phyloP scores from a whole-genome alignment of 805 yeast species.

The Barnettozyma californica region DNA sequence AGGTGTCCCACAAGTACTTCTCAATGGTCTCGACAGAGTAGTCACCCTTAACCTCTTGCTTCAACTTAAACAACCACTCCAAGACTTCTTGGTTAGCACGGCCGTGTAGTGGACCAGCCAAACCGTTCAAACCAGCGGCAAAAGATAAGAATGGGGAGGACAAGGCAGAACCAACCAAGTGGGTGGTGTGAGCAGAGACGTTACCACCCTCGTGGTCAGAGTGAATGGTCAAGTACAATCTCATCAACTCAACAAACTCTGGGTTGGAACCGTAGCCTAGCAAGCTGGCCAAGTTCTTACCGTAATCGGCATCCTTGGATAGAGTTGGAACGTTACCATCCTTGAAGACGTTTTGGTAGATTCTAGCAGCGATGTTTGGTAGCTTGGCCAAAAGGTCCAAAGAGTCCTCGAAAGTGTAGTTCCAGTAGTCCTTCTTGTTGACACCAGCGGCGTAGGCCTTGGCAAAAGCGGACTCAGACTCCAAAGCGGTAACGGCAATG shows the following conservation, averaged over 20 bases:
- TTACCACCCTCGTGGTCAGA: conserved; percentile 91
- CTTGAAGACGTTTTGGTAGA: conserved; percentile 79
- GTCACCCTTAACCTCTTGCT: conserved; percentile 55
- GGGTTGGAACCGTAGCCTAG: conserved; percentile 53
- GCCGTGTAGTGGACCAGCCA: conserved; percentile 86
- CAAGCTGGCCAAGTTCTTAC: conserved; percentile 56
- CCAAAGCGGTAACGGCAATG: conserved; percentile 76
- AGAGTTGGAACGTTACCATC: conserved; percentile 62
- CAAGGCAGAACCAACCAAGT: conserved; percentile 78
- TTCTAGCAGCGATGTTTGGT: conserved; percentile 76
- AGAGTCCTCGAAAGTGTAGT: conserved; percentile 75
- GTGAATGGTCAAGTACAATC: conserved; percentile 77
- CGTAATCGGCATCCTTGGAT: conserved; percentile 55
- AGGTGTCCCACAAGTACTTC: conserved; percentile 72
- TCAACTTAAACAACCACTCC: conserved; percentile 71
- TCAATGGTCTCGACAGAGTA: conserved; percentile 64
- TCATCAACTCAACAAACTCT: conserved; percentile 73
- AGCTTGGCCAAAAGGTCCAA: conserved; percentile 76
- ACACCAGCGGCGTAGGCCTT: conserved; percentile 84
- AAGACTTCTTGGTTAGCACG: conserved; percentile 86
- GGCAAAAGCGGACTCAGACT: conserved; percentile 77
- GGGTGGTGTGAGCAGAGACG: conserved; percentile 83
- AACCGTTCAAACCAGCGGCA: conserved; percentile 80
- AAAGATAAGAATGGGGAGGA: conserved; percentile 73
- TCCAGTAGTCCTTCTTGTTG: conserved; percentile 79